phyloP scores from a whole-genome alignment of 805 yeast species.

The Wickerhamomyces hampshirensis region DNA sequence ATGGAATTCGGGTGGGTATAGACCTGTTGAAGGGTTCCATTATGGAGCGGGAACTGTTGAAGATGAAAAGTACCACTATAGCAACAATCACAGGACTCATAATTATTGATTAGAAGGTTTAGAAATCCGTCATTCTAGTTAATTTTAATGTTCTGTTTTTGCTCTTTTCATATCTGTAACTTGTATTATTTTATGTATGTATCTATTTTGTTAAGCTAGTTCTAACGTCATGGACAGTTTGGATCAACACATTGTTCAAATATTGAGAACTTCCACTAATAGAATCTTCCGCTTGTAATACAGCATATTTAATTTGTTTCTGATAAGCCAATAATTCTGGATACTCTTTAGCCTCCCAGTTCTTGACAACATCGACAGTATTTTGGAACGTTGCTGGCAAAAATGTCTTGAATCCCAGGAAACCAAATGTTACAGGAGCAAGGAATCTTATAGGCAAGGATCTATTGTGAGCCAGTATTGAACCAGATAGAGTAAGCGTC shows the following conservation, averaged over 20 bases:
- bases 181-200: background rate
- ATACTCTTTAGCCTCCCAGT: constrained; percentile 30
- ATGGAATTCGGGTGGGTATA: constrained; percentile 3
- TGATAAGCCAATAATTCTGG: constrained; percentile 33
- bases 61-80: constrained; percentile 9
- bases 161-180: too few relatives aligned
- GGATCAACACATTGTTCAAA: constrained; percentile 15
- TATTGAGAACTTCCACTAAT: constrained; percentile 2
- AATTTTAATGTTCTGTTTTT: too few relatives aligned
- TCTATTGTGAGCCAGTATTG: constrained; percentile 46
- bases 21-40: constrained; percentile 6
- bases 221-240: constrained; percentile 20
- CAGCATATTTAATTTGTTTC: constrained; percentile 17
- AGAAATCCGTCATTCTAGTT: too few relatives aligned
- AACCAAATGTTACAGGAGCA: constrained; percentile 47
- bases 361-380: constrained; percentile 23
- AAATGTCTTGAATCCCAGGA: constrained; percentile 36
- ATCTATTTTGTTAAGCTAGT: constrained; percentile 12
- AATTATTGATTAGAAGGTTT: too few relatives aligned
- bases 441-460: constrained; percentile 45
- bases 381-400: constrained; percentile 47
- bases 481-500: constrained; percentile 52
- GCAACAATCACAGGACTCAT: too few relatives aligned
- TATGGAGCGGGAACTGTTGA: constrained; percentile 18
- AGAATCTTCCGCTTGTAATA: constrained; percentile 16